Percentiles rank a stretch among this genome's conserved stretches.
Evolutionary conservation across 371 early-diverging fungal species (phyloP).

Genomic region (Mucor lusitanicus): DNA sequence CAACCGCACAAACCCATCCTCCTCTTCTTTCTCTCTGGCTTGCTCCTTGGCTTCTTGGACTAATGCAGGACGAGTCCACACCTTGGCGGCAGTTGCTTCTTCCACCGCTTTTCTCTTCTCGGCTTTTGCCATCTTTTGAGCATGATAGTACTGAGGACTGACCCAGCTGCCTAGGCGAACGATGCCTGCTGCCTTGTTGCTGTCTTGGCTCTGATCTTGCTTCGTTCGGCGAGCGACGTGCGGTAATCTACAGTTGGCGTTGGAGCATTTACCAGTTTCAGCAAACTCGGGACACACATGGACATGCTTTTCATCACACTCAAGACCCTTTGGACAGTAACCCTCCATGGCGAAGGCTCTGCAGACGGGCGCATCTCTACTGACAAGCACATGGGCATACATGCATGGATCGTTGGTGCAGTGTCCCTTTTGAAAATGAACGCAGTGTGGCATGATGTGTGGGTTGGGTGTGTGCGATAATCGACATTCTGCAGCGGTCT

Average conservation of each 20-base stretch:
- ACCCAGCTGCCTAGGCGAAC: constrained; percentile 38
- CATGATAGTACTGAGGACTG: constrained; percentile 34
- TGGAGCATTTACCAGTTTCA: constrained; percentile 55
- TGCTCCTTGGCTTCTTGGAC: not conserved
- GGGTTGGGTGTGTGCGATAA: constrained; percentile 54
- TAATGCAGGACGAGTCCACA: constrained; percentile 11
- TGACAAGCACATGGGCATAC: constrained; percentile 55
- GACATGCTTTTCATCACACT: constrained; percentile 55
- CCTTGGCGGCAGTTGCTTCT: constrained; percentile 6
- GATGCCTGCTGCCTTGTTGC: constrained; percentile 20
- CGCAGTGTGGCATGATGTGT: constrained; percentile 55
- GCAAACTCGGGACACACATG: constrained; percentile 66
- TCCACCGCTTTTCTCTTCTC: constrained; percentile 20
- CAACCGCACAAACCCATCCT: constrained; percentile 42
- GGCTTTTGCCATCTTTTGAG: constrained; percentile 23
- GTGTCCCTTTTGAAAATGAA: constrained; percentile 53
- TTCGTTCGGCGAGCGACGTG: constrained; percentile 48
- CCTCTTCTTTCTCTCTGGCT: constrained; percentile 26
- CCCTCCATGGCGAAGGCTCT: constrained; percentile 60
- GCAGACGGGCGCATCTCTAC: constrained; percentile 57
- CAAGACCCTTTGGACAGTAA: constrained; percentile 53
- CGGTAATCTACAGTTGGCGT: constrained; percentile 58
- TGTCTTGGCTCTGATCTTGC: not conserved
- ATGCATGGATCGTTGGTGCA: constrained; percentile 53
- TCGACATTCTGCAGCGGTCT: constrained; percentile 35